Base-by-base conservation (phyloP, 768 basidiomycete genomes). In the Serendipita sp. region DNA sequence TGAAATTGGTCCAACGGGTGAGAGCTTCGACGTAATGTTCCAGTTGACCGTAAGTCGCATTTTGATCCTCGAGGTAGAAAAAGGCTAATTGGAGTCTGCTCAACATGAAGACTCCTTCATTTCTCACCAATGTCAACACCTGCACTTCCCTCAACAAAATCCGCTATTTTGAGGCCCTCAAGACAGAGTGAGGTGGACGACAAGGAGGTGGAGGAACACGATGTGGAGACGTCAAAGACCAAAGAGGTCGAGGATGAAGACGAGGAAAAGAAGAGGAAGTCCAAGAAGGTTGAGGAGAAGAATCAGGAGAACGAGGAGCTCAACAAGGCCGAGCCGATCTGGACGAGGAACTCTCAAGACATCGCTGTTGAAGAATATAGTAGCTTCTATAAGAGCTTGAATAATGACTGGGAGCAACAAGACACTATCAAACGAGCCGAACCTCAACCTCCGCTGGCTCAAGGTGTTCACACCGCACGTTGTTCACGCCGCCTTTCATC, bases 341-440 rank as follows among this genome's bases (percentile, higher is more conserved):
- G 95, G 95, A 99, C 95, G 67, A 90, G 96, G 73, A 97, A 97
- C 77, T 96, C 96, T 67, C 80, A 81, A 67, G 95, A 98, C 37
- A 96, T 99, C 76, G 89, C 86, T 38, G 68, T 80, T 24, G 96
- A 99, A 72, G 96, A 98, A 76, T 99, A 99, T 74, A 85, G 73
- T 64, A 77, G 92, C 37, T 99, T 99, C 85, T 99, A 99, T 86
- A 99, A 99, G 85, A 92, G 90, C 75, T 84, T 99, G 77, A 90
- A 89, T 71, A 99, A 99, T 76, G 96, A 99, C 77, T 99, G 96
- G 96, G 96, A 99, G 75, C 95, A 99, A 69, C 96, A 98, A 73
- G 89, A 98, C 63, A 89, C 94, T 37, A 92, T 97, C 75, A 99
- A 97, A 84, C 96, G 24, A 24, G 24, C 24, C 24, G 24, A 24